Conservation (phyloP, 2,329 filamentous ascomycete genomes). For the Aspergillus candidus region DNA sequence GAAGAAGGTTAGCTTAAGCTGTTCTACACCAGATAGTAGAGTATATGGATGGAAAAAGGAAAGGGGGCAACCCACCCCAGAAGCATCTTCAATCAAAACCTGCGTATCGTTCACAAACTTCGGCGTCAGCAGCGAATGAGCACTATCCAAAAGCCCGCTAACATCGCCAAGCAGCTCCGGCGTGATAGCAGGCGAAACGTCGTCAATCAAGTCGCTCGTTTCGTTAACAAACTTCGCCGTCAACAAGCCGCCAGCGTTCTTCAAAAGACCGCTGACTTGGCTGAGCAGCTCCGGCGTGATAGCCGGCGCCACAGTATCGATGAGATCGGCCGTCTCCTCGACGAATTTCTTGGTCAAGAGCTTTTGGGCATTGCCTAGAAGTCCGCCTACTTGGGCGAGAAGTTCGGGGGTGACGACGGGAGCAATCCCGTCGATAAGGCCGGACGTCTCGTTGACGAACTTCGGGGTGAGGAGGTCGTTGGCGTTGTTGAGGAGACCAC, state of each 20-base stretch:
- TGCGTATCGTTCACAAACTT: conserved; percentile 25
- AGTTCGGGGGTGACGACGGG: conserved; percentile 18
- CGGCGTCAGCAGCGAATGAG: conserved; percentile 12
- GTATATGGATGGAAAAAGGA: background rate
- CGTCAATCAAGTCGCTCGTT: conserved; percentile 23
- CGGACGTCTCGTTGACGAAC: conserved; percentile 19
- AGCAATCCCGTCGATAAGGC: conserved; percentile 16
- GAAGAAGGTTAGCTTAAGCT: conserved; percentile 8
- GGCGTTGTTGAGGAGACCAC: conserved; percentile 14
- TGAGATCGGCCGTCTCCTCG: conserved; percentile 17
- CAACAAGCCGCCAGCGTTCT: conserved; percentile 26
- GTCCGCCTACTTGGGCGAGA: conserved; percentile 16
- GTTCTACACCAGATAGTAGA: conserved; percentile 7
- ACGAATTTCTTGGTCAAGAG: conserved; percentile 24
- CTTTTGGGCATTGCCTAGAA: conserved; percentile 20
- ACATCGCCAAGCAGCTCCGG: conserved; percentile 22
- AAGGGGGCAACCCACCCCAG: conserved; percentile 19
- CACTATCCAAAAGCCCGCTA: conserved; percentile 16
- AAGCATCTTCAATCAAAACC: conserved; percentile 23
- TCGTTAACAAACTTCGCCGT: conserved; percentile 27
- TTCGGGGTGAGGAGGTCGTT: conserved; percentile 15
- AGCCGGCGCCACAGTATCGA: conserved; percentile 16
- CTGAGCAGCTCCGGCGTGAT: conserved; percentile 24
- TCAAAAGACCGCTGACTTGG: conserved; percentile 24
- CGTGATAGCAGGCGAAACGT: conserved; percentile 24